Evolutionary conservation across 164 flowering plant species (phyloP).

Genomic region (Paratinospora sagittata): DNA sequence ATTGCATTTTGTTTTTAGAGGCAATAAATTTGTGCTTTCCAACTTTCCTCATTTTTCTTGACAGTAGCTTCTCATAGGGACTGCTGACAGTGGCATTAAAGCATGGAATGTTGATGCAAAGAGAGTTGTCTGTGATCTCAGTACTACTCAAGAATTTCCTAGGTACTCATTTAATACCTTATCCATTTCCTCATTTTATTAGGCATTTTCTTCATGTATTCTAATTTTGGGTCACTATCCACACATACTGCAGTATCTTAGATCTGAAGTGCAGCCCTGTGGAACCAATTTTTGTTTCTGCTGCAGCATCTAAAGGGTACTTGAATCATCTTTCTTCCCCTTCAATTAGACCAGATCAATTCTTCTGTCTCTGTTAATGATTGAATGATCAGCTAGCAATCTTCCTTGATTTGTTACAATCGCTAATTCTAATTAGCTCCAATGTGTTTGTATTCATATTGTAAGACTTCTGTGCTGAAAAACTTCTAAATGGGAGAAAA

Average conservation of each 20-base stretch:
- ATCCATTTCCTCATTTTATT: not conserved
- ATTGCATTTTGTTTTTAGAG: constrained; percentile 8
- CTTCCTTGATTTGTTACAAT: no score
- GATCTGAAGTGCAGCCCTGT: constrained; percentile 94
- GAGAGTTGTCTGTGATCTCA: constrained; percentile 93
- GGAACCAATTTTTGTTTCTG: constrained; percentile 93
- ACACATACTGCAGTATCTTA: constrained; percentile 58
- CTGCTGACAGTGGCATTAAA: constrained; percentile 89
- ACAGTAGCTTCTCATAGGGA: constrained; percentile 89
- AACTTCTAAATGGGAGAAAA: no score
- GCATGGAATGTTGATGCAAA: constrained; percentile 99
- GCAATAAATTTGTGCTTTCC: constrained; percentile 4
- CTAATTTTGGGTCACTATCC: not conserved
- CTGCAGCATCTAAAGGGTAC: constrained; percentile 87
- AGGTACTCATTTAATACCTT: constrained; percentile 33
- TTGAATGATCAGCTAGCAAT: not conserved
- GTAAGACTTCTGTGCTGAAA: no score
- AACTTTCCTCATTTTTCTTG: constrained; percentile 29
- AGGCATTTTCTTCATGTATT: constrained; percentile 8
- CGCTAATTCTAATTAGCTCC: no score
- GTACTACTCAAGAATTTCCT: constrained; percentile 64
- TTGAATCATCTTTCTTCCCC: not conserved
- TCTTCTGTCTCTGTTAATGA: not conserved
- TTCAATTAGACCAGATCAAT: constrained; percentile 4
- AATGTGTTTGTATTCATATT: no score